Percentiles rank a stretch among this genome's conserved stretches.
phyloP scores from a whole-genome alignment of 2,329 filamentous ascomycete species.

The Nothopassalora personata region DNA sequence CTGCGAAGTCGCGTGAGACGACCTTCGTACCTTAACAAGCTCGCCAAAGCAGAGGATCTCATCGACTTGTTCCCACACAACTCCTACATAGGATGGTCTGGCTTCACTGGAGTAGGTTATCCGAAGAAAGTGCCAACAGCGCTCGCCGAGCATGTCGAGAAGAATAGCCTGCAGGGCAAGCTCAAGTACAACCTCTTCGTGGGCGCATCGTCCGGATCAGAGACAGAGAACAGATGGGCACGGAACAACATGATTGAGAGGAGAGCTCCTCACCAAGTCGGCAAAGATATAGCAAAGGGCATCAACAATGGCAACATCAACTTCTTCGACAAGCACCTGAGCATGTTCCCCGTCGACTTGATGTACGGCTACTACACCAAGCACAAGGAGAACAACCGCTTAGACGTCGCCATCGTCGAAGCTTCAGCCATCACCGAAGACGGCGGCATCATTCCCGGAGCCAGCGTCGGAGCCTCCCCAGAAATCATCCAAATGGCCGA shows the following conservation, averaged over 20 bases:
- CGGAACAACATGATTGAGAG: conserved; percentile 82
- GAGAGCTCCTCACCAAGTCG: conserved; percentile 79
- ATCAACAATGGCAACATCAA: conserved; percentile 86
- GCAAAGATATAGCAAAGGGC: conserved; percentile 82
- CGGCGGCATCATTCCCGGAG: conserved; percentile 81
- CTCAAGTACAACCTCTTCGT: conserved; percentile 84
- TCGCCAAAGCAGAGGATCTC: conserved; percentile 72
- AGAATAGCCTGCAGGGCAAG: conserved; percentile 77
- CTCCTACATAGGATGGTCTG: conserved; percentile 85
- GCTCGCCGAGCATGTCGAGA: conserved; percentile 82
- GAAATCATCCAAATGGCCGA: conserved; percentile 87
- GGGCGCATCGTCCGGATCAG: conserved; percentile 80
- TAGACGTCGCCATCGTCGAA: conserved; percentile 78
- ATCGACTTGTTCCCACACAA: conserved; percentile 77
- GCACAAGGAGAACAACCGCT: conserved; percentile 64
- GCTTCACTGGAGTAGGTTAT: conserved; percentile 70
- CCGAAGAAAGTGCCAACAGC: conserved; percentile 59
- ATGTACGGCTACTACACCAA: conserved; percentile 75
- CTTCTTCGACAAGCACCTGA: conserved; percentile 90
- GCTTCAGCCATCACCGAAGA: conserved; percentile 83
- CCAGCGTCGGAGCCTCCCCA: conserved; percentile 68
- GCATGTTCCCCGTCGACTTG: conserved; percentile 84
- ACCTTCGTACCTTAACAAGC: conserved; percentile 72
- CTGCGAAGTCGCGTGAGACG: conserved; percentile 70
- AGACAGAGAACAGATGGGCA: conserved; percentile 93